Conservation (phyloP, 2,329 filamentous ascomycete genomes). For the Colletotrichum noveboracense region DNA sequence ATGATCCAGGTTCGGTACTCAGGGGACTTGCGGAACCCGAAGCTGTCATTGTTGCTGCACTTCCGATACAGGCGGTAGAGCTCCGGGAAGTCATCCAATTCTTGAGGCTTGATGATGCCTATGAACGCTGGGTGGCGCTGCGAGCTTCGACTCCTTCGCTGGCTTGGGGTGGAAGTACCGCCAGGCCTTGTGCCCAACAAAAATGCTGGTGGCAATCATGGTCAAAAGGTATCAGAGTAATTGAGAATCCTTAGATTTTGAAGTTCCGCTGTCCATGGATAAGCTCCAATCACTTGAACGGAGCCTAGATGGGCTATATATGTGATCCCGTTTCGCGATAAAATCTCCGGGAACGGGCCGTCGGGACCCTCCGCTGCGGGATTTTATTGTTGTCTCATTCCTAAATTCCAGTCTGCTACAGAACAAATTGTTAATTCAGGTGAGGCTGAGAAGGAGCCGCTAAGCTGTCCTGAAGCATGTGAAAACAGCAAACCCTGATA, state of each 20-base stretch:
- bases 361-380: not conserved
- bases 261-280: too few species aligned
- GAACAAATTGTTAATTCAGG: not conserved
- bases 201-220: too few species aligned
- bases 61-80: conserved; percentile 1
- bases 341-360: not conserved
- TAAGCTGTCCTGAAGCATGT: not conserved
- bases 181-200: too few species aligned
- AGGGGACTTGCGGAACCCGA: not conserved
- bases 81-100: conserved; percentile 21
- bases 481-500: rapidly evolving
- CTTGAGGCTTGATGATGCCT: conserved; percentile 16
- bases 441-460: not conserved
- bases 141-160: too few species aligned
- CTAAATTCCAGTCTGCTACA: not conserved
- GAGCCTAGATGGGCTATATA: rapidly evolving
- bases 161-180: not conserved
- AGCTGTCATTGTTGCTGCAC: not conserved
- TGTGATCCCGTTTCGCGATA: rapidly evolving
- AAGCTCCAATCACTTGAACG: too few species aligned
- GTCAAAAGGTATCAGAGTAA: too few species aligned
- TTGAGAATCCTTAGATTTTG: too few species aligned
- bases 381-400: not conserved
- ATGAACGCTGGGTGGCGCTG: not conserved
- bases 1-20: not conserved